These are phyloP conservation scores for Neofusicoccum laricinum DNA, from an alignment of 2,329 filamentous ascomycete species.

Conservation along the genomic window DNA sequence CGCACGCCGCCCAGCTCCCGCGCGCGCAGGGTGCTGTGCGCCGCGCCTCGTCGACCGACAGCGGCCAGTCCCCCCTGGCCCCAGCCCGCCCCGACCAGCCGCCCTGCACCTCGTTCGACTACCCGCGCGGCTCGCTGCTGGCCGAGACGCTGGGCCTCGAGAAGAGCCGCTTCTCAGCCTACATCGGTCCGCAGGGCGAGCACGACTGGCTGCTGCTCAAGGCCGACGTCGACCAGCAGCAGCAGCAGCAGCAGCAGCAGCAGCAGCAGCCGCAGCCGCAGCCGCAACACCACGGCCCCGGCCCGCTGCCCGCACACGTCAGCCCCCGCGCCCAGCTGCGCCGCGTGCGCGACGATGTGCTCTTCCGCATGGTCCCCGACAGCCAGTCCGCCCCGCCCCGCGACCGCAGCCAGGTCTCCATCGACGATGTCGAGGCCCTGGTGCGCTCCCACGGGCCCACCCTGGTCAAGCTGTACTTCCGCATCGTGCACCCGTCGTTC, in stretches of 20 bases:
- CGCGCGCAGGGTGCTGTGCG: not conserved
- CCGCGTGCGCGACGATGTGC: not conserved
- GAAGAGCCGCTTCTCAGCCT: slow-evolving; percentile 28
- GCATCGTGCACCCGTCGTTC: slow-evolving; percentile 58
- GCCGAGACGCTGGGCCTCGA: slow-evolving; percentile 35
- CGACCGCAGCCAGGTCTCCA: slow-evolving; percentile 18
- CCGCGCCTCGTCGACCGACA: not conserved
- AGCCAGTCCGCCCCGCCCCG: slow-evolving; percentile 10
- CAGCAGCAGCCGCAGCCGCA: not conserved
- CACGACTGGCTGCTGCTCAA: slow-evolving; percentile 29
- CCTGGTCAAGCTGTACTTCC: slow-evolving; percentile 72
- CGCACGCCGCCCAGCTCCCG: too few species aligned
- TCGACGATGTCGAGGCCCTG: slow-evolving; percentile 67
- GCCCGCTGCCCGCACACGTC: not conserved
- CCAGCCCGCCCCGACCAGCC: not conserved
- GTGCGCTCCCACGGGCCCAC: slow-evolving; percentile 68
- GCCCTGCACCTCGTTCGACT: not conserved
- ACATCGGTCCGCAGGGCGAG: slow-evolving; percentile 29
- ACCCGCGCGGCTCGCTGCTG: slow-evolving; percentile 23
- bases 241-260: not conserved
- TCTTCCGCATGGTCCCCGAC: not conserved
- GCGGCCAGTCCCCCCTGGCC: not conserved
- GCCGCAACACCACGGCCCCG: not conserved
- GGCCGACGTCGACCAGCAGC: slow-evolving; percentile 16
- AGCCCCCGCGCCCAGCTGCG: not conserved